Conservation (phyloP, 768 basidiomycete genomes). For the Suillus cothurnatus region DNA sequence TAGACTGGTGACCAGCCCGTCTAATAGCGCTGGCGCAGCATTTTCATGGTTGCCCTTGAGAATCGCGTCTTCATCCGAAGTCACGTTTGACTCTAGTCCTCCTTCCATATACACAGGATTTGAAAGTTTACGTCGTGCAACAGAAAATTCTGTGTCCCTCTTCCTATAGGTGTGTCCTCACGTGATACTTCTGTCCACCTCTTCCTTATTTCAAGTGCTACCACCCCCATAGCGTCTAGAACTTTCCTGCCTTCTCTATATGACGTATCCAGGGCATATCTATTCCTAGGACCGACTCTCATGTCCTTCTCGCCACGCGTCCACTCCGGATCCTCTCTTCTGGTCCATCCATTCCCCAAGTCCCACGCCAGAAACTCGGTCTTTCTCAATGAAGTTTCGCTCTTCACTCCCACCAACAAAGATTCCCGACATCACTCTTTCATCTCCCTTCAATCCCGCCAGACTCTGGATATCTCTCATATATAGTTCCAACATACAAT, state of each 20-base stretch:
- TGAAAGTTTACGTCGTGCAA: not conserved
- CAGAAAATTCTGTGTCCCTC: not conserved
- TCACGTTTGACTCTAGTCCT: not conserved
- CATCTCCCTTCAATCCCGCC: slow-evolving; percentile 41
- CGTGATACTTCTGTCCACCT: not conserved
- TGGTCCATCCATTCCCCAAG: too few species aligned
- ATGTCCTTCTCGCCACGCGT: too few species aligned
- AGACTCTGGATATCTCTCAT: slow-evolving; percentile 49
- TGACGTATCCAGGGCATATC: too few species aligned
- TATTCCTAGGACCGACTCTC: too few species aligned
- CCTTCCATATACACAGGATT: not conserved
- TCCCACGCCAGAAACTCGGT: too few species aligned
- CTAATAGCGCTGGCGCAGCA: too few species aligned
- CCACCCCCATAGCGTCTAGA: not conserved
- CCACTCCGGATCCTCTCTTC: too few species aligned
- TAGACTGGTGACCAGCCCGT: too few species aligned
- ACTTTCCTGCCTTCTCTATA: too few species aligned
- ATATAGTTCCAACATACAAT: slow-evolving; percentile 44
- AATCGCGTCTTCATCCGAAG: not conserved
- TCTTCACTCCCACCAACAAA: slow-evolving; percentile 46
- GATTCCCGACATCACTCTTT: slow-evolving; percentile 39
- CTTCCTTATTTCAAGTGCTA: not conserved
- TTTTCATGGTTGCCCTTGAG: too few species aligned
- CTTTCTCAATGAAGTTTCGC: slow-evolving; percentile 49
- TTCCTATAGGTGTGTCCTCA: not conserved